Evolutionary conservation across 2,329 filamentous ascomycete genomes (phyloP).

Genomic region (Epichloe baconii): DNA sequence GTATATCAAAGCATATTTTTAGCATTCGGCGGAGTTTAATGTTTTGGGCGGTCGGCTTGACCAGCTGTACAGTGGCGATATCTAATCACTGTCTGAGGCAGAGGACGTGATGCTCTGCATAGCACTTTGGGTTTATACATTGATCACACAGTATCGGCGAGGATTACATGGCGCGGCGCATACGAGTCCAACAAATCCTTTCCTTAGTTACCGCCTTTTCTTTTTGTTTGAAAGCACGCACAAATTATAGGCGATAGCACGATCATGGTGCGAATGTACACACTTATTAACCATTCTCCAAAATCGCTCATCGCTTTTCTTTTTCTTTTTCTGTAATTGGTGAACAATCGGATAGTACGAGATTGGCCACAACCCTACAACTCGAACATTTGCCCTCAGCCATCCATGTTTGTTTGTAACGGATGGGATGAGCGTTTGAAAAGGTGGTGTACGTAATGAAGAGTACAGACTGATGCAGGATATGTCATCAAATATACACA

Average conservation of each 20-base stretch:
- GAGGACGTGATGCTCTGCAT: not conserved
- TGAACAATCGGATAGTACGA: not conserved
- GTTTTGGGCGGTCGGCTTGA: slow-evolving; percentile 13
- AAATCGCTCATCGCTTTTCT: not conserved
- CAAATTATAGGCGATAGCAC: not conserved
- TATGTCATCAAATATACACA: slow-evolving; percentile 11
- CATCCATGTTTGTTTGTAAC: not conserved
- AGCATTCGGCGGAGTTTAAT: slow-evolving; percentile 24
- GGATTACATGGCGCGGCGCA: not conserved
- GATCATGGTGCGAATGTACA: not conserved
- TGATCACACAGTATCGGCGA: slow-evolving; percentile 1
- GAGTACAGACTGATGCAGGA: slow-evolving; percentile 8
- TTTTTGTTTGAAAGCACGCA: not conserved
- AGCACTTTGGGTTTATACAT: not conserved
- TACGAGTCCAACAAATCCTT: not conserved
- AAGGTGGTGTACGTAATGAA: not conserved
- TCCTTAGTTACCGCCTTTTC: not conserved
- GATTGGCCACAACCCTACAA: not conserved
- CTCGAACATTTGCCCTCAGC: not conserved
- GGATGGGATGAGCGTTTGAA: not conserved
- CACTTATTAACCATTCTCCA: not conserved
- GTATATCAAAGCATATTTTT: slow-evolving; percentile 13
- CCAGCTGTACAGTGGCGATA: slow-evolving; percentile 10
- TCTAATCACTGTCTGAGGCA: not conserved
- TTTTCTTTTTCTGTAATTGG: not conserved